Evolutionary conservation across 306 rosid species (phyloP).

Genomic region (Phaseolus lunatus): DNA sequence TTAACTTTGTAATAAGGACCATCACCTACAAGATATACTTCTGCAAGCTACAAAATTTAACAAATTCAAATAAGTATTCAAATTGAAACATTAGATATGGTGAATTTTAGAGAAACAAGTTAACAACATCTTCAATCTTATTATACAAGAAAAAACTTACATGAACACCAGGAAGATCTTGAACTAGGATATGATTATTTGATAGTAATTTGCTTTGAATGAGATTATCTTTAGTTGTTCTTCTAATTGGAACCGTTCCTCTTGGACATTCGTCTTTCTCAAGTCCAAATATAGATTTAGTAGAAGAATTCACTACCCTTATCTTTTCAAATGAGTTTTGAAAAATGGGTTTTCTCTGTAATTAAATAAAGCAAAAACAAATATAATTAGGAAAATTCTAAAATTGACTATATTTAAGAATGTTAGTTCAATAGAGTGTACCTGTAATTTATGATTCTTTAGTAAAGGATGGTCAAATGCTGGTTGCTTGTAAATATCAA

Average conservation of each 20-base stretch:
- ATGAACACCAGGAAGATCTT: not conserved
- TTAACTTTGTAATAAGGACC: not conserved
- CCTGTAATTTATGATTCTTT: conserved; percentile 20
- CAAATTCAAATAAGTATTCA: not conserved
- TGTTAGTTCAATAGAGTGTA: not conserved
- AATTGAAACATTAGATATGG: not conserved
- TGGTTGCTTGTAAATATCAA: conserved; percentile 37
- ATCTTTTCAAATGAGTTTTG: not conserved
- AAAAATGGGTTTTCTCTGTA: conserved; percentile 1
- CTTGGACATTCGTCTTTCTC: not conserved
- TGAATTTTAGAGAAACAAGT: no score
- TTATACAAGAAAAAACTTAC: not conserved
- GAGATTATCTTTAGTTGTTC: conserved; percentile 20
- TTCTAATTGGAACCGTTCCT: not conserved
- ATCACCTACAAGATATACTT: rapidly evolving
- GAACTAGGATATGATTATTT: not conserved
- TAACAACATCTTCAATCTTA: no score
- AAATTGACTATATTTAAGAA: not conserved
- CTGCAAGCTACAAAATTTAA: not conserved
- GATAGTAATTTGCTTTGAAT: not conserved
- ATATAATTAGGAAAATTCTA: not conserved
- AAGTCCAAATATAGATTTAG: not conserved
- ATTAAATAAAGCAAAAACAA: not conserved
- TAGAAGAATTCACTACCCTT: not conserved
- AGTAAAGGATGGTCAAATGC: conserved; percentile 12